Evolutionary conservation across 495 filamentous ascomycete species (phyloP).

Genomic region (Aspergillus kassunensis): DNA sequence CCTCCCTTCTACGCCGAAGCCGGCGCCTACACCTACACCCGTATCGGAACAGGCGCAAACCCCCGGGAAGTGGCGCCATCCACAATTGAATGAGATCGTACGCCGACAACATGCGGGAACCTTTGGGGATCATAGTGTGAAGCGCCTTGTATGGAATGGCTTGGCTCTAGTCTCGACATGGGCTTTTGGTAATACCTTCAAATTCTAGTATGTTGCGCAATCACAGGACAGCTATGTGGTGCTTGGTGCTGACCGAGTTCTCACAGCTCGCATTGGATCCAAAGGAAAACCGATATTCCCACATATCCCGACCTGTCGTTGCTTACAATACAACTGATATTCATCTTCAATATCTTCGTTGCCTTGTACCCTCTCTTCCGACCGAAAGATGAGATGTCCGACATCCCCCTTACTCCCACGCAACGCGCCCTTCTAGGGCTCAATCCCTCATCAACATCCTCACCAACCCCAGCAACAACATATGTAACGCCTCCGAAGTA

Average conservation of each 20-base stretch:
- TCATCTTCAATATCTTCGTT: slow-evolving; percentile 60
- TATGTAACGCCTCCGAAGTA: slow-evolving; percentile 89
- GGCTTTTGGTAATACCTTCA: slow-evolving; percentile 33
- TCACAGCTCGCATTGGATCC: slow-evolving; percentile 24
- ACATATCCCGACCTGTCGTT: slow-evolving; percentile 39
- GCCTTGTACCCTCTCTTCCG: slow-evolving; percentile 67
- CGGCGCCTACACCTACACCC: slow-evolving; percentile 44
- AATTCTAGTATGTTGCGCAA: slow-evolving; percentile 33
- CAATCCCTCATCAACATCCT: slow-evolving; percentile 58
- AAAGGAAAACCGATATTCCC: slow-evolving; percentile 19
- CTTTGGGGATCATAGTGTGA: slow-evolving; percentile 68
- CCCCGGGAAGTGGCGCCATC: slow-evolving; percentile 86
- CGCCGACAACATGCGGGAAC: slow-evolving; percentile 66
- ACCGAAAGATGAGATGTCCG: slow-evolving; percentile 68
- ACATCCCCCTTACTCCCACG: slow-evolving; percentile 86
- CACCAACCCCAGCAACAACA: slow-evolving; percentile 59
- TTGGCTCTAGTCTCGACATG: slow-evolving; percentile 49
- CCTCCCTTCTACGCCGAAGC: slow-evolving; percentile 61
- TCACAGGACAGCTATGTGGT: neutral
- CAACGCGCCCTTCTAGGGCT: slow-evolving; percentile 85
- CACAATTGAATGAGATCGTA: slow-evolving; percentile 72
- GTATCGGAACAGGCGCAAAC: slow-evolving; percentile 46
- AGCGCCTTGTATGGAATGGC: slow-evolving; percentile 60
- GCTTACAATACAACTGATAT: slow-evolving; percentile 51
- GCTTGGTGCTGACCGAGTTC: slow-evolving; percentile 1